Base-by-base conservation (phyloP, 2,329 filamentous ascomycete genomes). In the Torrubiella hemipterigena region DNA sequence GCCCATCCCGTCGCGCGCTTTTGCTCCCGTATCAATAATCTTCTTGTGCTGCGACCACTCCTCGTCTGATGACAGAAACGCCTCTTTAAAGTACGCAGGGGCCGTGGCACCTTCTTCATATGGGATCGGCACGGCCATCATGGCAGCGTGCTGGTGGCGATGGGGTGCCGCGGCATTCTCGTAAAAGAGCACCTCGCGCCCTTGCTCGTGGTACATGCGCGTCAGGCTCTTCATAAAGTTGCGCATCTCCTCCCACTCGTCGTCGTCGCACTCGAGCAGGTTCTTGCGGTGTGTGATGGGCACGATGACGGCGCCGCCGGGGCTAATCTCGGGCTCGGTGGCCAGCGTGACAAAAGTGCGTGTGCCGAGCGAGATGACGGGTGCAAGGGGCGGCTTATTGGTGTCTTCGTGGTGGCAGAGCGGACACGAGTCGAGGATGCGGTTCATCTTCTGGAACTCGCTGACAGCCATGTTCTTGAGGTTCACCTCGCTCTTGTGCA, bases 221-320 rank as follows among this genome's bases (percentile, higher is more conserved):
- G 81, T 95, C 14, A 98, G 67, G 36, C 76, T 81, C 61, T 98
- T 98, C 89, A 96, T 96, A 51, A 98, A 98, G 54, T 98, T 98
- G 43, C 91, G 81, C 6, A 98, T 79, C 56, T 98, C 91, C 51
- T 98, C 91, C 93, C 93, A 98, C 53, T 98, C 91, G 50, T 98
- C 91, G 49, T 98, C 89, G 54, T 96, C 89, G 54, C 91, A 98
- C 55, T 95, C 89, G n/a, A 98, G 64, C 1, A 98, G 73, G 52
- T 96, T 98, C 16, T 68, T 76, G 31, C 79, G 78, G 52, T 98
- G 91, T 43, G 86, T 74, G 15, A 91, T 75, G 6, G 91, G 91
- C 4, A 87, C 85, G 38, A 98, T 91, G 35, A 91, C 78, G 6
- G 87, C 83, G 29, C 86, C 81, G 27, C 84, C 84, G 30, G 82